phyloP scores from a whole-genome alignment of 441 rosid species.

The Euphorbia celastroides region DNA sequence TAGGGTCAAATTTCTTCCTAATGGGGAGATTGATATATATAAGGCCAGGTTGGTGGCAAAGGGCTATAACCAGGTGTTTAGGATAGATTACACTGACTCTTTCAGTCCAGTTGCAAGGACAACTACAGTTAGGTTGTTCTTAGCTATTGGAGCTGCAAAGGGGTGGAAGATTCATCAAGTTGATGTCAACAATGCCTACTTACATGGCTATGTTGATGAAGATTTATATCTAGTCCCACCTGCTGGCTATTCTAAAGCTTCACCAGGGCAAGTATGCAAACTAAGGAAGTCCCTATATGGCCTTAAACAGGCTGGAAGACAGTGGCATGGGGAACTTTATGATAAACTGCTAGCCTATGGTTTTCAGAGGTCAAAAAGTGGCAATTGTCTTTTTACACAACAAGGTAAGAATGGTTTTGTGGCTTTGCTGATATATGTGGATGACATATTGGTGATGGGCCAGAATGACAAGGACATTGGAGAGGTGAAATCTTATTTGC shows the following conservation, averaged over 20 bases:
- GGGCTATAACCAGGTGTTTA: background rate
- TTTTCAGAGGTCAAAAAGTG: background rate
- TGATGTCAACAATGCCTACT: background rate
- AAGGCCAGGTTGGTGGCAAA: background rate
- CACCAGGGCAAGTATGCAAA: background rate
- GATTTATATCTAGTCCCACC: background rate
- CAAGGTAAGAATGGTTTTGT: no score
- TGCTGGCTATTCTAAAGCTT: background rate
- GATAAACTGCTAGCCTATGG: background rate
- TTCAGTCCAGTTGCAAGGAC: background rate
- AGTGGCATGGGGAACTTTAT: background rate
- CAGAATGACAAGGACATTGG: no score
- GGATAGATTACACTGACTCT: background rate
- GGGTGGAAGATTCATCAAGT: background rate
- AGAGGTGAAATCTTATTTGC: no score
- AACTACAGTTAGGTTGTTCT: background rate
- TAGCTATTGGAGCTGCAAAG: background rate
- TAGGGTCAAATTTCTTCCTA: background rate
- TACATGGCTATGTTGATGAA: background rate
- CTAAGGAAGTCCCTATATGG: background rate
- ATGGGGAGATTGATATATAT: background rate
- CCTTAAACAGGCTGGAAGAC: background rate
- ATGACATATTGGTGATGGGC: no score
- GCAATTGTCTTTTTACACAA: background rate
- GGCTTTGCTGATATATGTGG: no score